Conservation (phyloP, 345 rosid species). For the Syzygium grande region DNA sequence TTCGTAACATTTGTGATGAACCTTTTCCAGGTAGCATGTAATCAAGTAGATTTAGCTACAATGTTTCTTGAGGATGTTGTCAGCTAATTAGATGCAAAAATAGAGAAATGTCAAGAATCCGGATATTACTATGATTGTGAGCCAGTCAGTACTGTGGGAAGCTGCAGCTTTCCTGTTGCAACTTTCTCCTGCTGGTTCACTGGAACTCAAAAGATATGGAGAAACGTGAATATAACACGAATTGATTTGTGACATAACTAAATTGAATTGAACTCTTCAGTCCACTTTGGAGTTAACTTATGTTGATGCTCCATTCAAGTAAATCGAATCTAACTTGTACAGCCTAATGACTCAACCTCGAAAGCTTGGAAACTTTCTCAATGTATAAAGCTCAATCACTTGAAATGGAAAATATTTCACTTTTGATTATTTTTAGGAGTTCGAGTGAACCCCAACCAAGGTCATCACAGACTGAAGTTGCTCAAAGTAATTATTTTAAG, state of each 20-base stretch:
- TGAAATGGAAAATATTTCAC: not conserved
- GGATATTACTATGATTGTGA: slow-evolving; percentile 76
- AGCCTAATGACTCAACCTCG: not conserved
- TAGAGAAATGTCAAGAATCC: not conserved
- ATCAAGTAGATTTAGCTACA: not conserved
- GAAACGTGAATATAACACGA: too few relatives aligned
- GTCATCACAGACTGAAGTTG: not conserved
- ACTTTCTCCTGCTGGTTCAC: slow-evolving; percentile 88
- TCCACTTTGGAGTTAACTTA: not conserved
- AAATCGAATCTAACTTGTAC: not conserved
- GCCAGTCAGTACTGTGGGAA: slow-evolving; percentile 86
- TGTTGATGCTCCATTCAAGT: not conserved
- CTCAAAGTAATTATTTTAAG: not conserved
- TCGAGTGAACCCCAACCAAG: not conserved
- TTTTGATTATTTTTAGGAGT: not conserved
- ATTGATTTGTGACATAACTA: not conserved
- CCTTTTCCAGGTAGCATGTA: not conserved
- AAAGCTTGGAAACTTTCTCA: not conserved
- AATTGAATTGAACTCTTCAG: not conserved
- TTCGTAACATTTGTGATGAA: not conserved
- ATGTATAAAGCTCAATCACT: not conserved
- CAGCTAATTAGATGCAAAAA: not conserved
- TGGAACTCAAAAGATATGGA: slow-evolving; percentile 14
- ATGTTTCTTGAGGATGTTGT: not conserved
- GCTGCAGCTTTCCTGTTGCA: slow-evolving; percentile 85